Conservation (phyloP, 257 asterid species). For the Phtheirospermum japonicum region DNA sequence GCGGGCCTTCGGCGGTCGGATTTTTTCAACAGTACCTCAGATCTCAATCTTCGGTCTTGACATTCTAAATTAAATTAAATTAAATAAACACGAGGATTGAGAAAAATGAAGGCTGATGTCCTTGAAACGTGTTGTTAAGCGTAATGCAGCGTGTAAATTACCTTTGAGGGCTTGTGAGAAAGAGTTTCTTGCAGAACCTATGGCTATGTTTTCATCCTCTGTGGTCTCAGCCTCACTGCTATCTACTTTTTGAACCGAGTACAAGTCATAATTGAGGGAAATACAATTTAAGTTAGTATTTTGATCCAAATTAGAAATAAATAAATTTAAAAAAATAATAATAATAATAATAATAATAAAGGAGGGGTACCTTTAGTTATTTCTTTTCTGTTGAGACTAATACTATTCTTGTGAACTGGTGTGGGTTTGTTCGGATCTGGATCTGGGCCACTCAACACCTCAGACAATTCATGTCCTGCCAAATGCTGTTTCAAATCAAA, state of each 20-base stretch:
- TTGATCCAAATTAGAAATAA: constrained; percentile 7
- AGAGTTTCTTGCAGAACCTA: constrained; percentile 78
- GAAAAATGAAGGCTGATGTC: constrained; percentile 15
- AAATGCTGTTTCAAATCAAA: constrained; percentile 81
- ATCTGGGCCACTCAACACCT: constrained; percentile 67
- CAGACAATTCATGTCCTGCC: constrained; percentile 69
- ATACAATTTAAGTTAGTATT: not conserved
- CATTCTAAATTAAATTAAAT: constrained; percentile 54
- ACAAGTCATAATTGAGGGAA: constrained; percentile 27
- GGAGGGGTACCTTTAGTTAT: constrained; percentile 62
- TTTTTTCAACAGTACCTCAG: constrained; percentile 49
- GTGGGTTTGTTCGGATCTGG: constrained; percentile 68
- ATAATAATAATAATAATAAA: constrained; percentile 19
- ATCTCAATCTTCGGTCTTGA: constrained; percentile 68
- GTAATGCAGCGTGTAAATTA: constrained; percentile 23
- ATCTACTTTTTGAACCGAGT: constrained; percentile 51
- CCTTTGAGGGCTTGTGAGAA: constrained; percentile 96
- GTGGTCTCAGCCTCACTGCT: constrained; percentile 71
- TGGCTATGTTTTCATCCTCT: constrained; percentile 56
- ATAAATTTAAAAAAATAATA: constrained; percentile 21
- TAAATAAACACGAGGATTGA: too few species aligned
- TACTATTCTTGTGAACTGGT: constrained; percentile 42
- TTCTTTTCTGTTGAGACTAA: constrained; percentile 53
- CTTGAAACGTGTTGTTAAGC: not conserved
- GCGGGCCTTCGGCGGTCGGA: constrained; percentile 65